Conservation (phyloP, 805 yeast species). For the Pichia insulana region DNA sequence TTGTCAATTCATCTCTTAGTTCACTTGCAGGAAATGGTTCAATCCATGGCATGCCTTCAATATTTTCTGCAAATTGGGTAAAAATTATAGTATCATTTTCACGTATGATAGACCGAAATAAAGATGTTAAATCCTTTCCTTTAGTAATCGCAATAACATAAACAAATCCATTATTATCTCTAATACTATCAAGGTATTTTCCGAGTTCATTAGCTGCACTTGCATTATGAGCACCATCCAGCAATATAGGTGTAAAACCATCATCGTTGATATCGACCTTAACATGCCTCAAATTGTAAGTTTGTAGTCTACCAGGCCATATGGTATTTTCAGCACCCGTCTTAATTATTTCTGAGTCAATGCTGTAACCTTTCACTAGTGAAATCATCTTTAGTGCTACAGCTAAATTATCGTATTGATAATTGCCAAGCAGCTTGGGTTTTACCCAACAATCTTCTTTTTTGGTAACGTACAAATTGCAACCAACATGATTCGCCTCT, state of each 20-base stretch:
- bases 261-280: slow-evolving; percentile 6
- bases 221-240: slow-evolving; percentile 93
- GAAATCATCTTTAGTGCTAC: slow-evolving; percentile 56
- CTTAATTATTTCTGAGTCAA: slow-evolving; percentile 25
- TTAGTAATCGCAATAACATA: slow-evolving; percentile 70
- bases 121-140: slow-evolving; percentile 52
- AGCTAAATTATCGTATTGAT: slow-evolving; percentile 63
- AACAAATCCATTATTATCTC: slow-evolving; percentile 23
- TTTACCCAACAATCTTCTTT: slow-evolving; percentile 4
- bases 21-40: slow-evolving; percentile 33
- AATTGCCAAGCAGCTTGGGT: slow-evolving; percentile 61
- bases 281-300: slow-evolving; percentile 24
- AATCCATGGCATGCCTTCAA: slow-evolving; percentile 96
- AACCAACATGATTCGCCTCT: slow-evolving; percentile 27
- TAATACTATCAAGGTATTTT: slow-evolving; percentile 35
- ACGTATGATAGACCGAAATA: slow-evolving; percentile 42
- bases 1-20: slow-evolving; percentile 21
- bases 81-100: slow-evolving; percentile 49
- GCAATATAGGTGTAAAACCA: slow-evolving; percentile 31
- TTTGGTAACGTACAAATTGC: slow-evolving; percentile 21
- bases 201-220: slow-evolving; percentile 73
- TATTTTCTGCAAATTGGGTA: slow-evolving; percentile 50
- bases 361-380: slow-evolving; percentile 15
- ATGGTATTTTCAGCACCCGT: slow-evolving; percentile 45
- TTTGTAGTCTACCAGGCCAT: slow-evolving; percentile 90